Base-by-base conservation (phyloP, 2,329 filamentous ascomycete species). In the Diaporthe sp. region DNA sequence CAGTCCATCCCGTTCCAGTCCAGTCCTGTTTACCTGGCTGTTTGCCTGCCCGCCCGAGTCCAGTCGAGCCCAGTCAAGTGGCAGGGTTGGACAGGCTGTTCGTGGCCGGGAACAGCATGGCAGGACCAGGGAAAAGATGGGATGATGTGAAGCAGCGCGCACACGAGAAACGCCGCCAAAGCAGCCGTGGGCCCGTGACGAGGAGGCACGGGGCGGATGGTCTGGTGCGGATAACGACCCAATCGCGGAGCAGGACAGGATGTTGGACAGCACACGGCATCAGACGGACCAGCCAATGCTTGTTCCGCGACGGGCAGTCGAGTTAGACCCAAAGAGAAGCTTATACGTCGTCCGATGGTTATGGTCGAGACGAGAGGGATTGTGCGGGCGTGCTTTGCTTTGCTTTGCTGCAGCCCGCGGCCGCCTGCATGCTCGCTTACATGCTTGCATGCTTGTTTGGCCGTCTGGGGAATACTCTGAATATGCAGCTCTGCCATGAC, bases 171-270 rank as follows among this genome's bases (percentile, higher is more conserved):
- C 32, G 56, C 22, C 37, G 66, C 63, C 63, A 66, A 50, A 66
- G 63, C 42, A 50, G 63, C 42, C 59, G 42, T 65, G 42, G 59
- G 42, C 42, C 39, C 32, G 63, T 32, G 32, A 25, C 47, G 63
- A 30, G 63, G 32, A 53, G 47, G 10, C 63, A 68, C 63, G 63
- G 63, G 63, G 63, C 63, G 44, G 63, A 66, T 37, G 63, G 63
- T 51, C 63, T 66, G 44, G 63, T 10, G 63, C 63, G 63, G 47
- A 68, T 53, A 53, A 68, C 47, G 63, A 68, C 32, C 63, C 63
- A 68, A 68, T 68, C 63, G 63, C 63, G 47, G 47, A 68, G 63
- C 63, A 30, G 63, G n/a, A 68, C 32, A n/a, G 47, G 32, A 8
- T 22, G 44, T 8, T 19, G 44, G 63, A 39, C 32, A 37, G 15